Base-by-base conservation (phyloP, 2,329 filamentous ascomycete genomes). In the Didymella arachidicola region DNA sequence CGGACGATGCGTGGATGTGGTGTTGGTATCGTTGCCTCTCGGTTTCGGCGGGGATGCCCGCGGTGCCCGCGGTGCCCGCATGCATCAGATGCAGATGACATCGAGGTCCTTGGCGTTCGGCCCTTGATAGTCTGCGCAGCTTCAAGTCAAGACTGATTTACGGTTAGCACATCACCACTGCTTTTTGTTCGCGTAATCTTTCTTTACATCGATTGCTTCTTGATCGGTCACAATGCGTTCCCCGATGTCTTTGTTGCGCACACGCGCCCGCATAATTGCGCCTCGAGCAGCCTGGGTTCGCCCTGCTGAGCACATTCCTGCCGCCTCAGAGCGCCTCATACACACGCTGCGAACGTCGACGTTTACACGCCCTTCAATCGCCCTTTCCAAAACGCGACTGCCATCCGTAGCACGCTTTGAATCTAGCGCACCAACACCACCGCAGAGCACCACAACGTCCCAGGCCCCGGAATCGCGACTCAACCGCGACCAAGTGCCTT, bases 401-500 rank as follows among this genome's bases (percentile, higher is more conserved):
- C 61, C 59, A 38, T 44, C 57, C 45, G 45, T 53, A 2, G 53
- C 56, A 38, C 72, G 74, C 43, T 69, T 66, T 49, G 68, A 75
- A 44, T 74, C 72, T 16, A 65, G 63, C 34, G 53, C 59, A 29
- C 65, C 71, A 0, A 53, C 66, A 14, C 62, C 71, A 2, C 43
- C 53, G 50, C 57, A 69, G 67, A 60, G 63, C 25, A 53, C 53
- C 12, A 66, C 71, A 34, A 65, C 74, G 11, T 70, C 71, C 11
- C 66, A 63, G 27, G 66, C 75, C 11, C 71, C 72, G 26, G 66
- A 70, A 63, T 76, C 77, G n/a, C 69, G 73, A 25, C 68, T 75
- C 19, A 72, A 73, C 36, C 74, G 72, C 59, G 65, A 74, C 62
- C 74, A 80, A 56, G 76, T 80, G 34, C 92, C 92, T 1, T 87